Evolutionary conservation across 371 early-diverging fungal genomes (phyloP).

Genomic region (Chytridiales sp.): DNA sequence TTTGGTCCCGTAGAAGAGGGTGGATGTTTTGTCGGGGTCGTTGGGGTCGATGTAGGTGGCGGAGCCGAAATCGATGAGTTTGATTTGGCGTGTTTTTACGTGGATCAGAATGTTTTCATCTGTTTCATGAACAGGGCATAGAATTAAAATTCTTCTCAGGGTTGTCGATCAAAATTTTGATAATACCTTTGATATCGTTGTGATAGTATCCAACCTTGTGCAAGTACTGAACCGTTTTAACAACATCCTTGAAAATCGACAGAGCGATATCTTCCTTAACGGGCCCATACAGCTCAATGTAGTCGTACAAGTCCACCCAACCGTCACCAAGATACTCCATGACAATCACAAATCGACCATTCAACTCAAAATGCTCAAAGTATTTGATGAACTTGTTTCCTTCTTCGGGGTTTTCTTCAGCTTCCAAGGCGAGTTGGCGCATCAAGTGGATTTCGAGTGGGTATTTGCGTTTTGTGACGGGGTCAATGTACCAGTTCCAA

Average conservation of each 20-base stretch:
- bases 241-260: slow-evolving; percentile 45
- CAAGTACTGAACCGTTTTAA: slow-evolving; percentile 34
- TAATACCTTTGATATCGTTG: slow-evolving; percentile 54
- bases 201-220: slow-evolving; percentile 42
- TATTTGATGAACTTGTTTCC: slow-evolving; percentile 30
- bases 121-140: slow-evolving; percentile 13
- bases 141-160: neutral
- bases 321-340: slow-evolving; percentile 57
- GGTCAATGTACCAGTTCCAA: slow-evolving; percentile 47
- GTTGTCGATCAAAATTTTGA: neutral
- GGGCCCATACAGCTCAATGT: slow-evolving; percentile 49
- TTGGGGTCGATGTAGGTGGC: slow-evolving; percentile 39
- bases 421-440: slow-evolving; percentile 19
- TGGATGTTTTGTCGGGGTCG: slow-evolving; percentile 22
- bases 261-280: slow-evolving; percentile 37
- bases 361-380: slow-evolving; percentile 40
- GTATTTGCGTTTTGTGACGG: slow-evolving; percentile 21
- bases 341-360: slow-evolving; percentile 39
- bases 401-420: slow-evolving; percentile 14
- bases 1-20: slow-evolving; percentile 50
- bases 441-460: slow-evolving; percentile 48
- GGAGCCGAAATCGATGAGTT: slow-evolving; percentile 57
- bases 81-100: slow-evolving; percentile 41
- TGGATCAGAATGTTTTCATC: slow-evolving; percentile 57
- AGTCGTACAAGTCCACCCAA: slow-evolving; percentile 54